These are phyloP conservation scores for Gloeophyllum trabeum DNA, from an alignment of 768 basidiomycete genomes.

Conservation along the genomic window DNA sequence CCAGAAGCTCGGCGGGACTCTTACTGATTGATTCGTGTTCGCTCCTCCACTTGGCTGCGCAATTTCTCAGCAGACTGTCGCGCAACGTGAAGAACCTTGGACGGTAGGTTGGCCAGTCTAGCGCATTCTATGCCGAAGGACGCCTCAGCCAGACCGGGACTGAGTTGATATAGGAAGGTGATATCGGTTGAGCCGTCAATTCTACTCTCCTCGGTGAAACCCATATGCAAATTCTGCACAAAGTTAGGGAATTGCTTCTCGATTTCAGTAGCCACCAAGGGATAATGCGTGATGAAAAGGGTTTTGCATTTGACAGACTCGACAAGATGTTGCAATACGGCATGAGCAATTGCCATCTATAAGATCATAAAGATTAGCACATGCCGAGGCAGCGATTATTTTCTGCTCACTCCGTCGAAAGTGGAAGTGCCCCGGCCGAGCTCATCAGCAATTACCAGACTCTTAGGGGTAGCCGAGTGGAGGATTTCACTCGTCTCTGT, in stretches of 20 bases:
- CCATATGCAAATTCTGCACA: slow-evolving; percentile 80
- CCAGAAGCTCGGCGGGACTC: background rate
- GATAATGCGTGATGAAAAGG: slow-evolving; percentile 94
- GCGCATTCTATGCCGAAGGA: slow-evolving; percentile 94
- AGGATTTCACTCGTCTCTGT: slow-evolving; percentile 88
- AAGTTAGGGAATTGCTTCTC: slow-evolving; percentile 46
- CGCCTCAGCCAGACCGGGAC: slow-evolving; percentile 62
- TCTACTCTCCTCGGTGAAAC: slow-evolving; percentile 56
- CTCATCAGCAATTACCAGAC: slow-evolving; percentile 85
- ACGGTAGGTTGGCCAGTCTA: slow-evolving; percentile 75
- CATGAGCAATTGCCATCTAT: slow-evolving; percentile 81
- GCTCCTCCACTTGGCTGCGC: slow-evolving; percentile 35
- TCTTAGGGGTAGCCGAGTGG: slow-evolving; percentile 56
- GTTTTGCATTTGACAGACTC: slow-evolving; percentile 52
- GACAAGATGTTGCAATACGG: slow-evolving; percentile 66
- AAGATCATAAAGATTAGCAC: background rate
- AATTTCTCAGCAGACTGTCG: slow-evolving; percentile 37
- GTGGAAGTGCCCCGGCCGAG: slow-evolving; percentile 88
- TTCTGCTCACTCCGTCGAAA: slow-evolving; percentile 77
- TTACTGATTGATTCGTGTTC: background rate
- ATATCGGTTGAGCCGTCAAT: slow-evolving; percentile 71
- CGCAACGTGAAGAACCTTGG: slow-evolving; percentile 54
- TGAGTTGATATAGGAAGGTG: slow-evolving; percentile 77
- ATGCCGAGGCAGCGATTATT: slow-evolving; percentile 5
- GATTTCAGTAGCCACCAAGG: slow-evolving; percentile 63